Evolutionary conservation across 1,139 yeast species (phyloP), one percentile per base, ranked within the genome.

Genomic region (Yamadazyma taylorii): DNA sequence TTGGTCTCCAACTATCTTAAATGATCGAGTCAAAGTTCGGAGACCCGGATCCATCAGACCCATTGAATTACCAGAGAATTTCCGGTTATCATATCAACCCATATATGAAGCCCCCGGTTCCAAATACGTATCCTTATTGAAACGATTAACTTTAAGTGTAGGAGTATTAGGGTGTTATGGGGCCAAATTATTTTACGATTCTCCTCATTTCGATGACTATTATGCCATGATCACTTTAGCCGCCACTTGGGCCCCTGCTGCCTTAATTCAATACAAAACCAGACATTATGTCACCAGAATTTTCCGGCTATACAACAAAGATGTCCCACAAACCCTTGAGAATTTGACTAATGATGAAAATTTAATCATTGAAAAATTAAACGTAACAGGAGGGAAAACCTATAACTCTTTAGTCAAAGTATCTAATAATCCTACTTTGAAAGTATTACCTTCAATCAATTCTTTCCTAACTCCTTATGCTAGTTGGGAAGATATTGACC

Each of bases 271-370:
- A 40, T 79, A 70, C 52, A 69, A 80, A 39, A 78, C 88, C 3
- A 66, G 69, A 32, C 81, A 86, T 36, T 84, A 84, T 47, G 95
- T 86, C 19, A 70, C 87, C 1, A 66, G 89, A 46, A 79, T 86
- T 11, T 85, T 79, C 61, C 61, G 95, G 34, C 64, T 86, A 27
- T 86, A 85, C 53, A 79, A 80, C 51, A 71, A 74, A 36, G 64
- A 71, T 2, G 75, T 76, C 45, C 79, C 85, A 0, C 92, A 85
- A 55, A 81, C 86, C 0, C 65, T 79, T 41, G 85, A 81, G 34
- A 76, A 74, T 51, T 65, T 86, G 49, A 63, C 73, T 10, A 53
- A 59, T 7, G 80, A 85, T 54, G 95, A 86, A 53, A 71, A 75
- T 12, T 60, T 86, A 40, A 69, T 85, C n/a, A 61, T 84, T 40